A percentile compares a stretch with the other conserved stretches of the same genome.
Conservation (phyloP, 192 early-diverging fungal genomes). For the Piromyces sp. region DNA sequence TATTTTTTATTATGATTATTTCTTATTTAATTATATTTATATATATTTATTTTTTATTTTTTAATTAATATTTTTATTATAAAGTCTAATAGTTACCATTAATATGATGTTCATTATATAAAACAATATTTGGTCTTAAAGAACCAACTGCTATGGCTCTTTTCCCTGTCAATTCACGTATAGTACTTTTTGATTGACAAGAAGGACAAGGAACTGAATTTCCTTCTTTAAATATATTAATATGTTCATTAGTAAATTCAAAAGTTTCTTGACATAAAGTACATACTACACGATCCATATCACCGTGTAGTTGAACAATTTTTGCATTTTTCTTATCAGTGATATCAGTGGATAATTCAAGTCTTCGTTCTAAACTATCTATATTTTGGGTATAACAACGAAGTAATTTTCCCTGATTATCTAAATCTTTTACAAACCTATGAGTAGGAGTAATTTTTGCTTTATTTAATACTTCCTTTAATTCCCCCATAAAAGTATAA, state of each 20-base stretch:
- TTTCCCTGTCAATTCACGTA: constrained; percentile 52
- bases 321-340: constrained; percentile 27
- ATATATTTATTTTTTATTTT: too few species aligned
- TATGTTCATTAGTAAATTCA: constrained; percentile 38
- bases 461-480: constrained; percentile 49
- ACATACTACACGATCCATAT: constrained; percentile 70
- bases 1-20: too few species aligned
- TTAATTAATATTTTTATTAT: background rate
- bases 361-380: constrained; percentile 69
- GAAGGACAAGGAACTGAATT: constrained; percentile 45
- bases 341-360: constrained; percentile 20
- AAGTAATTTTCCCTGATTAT: constrained; percentile 55
- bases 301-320: constrained; percentile 86
- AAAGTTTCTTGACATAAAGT: constrained; percentile 58
- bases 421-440: constrained; percentile 59
- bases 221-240: constrained; percentile 48
- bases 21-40: too few species aligned
- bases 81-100: constrained; percentile 33
- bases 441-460: constrained; percentile 73
- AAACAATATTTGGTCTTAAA: constrained; percentile 77
- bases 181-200: constrained; percentile 23
- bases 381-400: constrained; percentile 97
- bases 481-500: constrained; percentile 69
- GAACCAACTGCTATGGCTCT: constrained; percentile 54
- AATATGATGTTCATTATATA: constrained; percentile 85